Evolutionary conservation across 2,329 filamentous ascomycete species (phyloP).

Genomic region (Zasmidium citrigriseum): DNA sequence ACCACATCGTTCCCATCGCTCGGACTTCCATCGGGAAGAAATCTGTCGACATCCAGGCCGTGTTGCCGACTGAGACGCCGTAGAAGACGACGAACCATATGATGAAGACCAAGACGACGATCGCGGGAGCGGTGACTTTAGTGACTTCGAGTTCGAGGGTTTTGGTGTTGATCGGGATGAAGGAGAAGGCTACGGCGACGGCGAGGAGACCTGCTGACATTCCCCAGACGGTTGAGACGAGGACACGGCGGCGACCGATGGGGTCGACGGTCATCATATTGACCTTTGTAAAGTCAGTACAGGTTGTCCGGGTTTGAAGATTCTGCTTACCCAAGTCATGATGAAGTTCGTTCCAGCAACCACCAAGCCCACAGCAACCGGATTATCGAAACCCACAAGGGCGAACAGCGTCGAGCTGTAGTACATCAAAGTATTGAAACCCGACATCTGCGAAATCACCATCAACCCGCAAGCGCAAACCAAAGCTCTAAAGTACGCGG

Average conservation of each 20-base stretch:
- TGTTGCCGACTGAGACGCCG: slow-evolving; percentile 33
- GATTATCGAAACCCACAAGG: slow-evolving; percentile 73
- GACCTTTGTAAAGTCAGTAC: no score
- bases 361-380: slow-evolving; percentile 76
- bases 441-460: slow-evolving; percentile 43
- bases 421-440: slow-evolving; percentile 83
- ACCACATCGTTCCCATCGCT: slow-evolving; percentile 41
- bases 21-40: slow-evolving; percentile 40
- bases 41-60: slow-evolving; percentile 41
- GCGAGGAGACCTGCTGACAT: slow-evolving; percentile 73
- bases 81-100: slow-evolving; percentile 41
- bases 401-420: slow-evolving; percentile 48
- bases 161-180: slow-evolving; percentile 52
- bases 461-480: slow-evolving; percentile 43
- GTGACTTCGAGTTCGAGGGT: slow-evolving; percentile 36
- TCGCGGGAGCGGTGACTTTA: slow-evolving; percentile 36
- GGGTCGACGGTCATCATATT: slow-evolving; percentile 79
- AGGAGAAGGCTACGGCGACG: slow-evolving; percentile 72
- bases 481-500: slow-evolving; percentile 40
- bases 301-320: no score
- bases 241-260: slow-evolving; percentile 73
- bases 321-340: no score
- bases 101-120: slow-evolving; percentile 39
- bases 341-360: slow-evolving; percentile 82
- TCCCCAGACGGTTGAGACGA: slow-evolving; percentile 49